A percentile compares a stretch with the other conserved stretches of the same genome.
Evolutionary conservation across 352 stramenopile species (phyloP).

Genomic region (Globisporangium rhizosaccharum): DNA sequence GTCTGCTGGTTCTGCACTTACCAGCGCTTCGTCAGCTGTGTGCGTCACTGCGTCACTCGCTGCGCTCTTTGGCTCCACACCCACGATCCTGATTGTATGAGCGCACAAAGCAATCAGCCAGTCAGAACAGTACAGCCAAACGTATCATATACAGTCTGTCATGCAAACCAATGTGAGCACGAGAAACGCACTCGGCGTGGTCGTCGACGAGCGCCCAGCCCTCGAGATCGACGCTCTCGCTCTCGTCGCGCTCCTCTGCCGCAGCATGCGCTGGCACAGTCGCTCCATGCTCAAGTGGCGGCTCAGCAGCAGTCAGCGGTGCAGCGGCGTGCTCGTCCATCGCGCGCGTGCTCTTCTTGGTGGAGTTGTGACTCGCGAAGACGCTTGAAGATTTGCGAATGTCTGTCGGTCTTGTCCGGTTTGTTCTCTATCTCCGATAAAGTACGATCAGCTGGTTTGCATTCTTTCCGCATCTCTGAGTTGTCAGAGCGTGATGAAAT

Average conservation of each 20-base stretch:
- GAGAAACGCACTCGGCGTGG: conserved; percentile 42
- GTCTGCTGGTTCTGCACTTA: background rate
- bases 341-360: too few species aligned
- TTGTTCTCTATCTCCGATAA: too few species aligned
- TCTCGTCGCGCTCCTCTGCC: background rate
- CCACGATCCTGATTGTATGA: conserved; percentile 32
- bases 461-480: too few species aligned
- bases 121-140: background rate
- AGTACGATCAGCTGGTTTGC: too few species aligned
- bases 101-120: background rate
- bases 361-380: too few species aligned
- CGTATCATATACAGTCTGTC: background rate
- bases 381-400: too few species aligned
- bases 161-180: background rate
- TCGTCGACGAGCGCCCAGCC: conserved; percentile 74
- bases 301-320: too few species aligned
- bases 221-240: conserved; percentile 20
- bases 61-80: conserved; percentile 21
- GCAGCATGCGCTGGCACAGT: background rate
- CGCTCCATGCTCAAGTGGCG: background rate
- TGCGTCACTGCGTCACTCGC: background rate
- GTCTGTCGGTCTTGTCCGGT: too few species aligned
- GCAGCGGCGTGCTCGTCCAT: background rate
- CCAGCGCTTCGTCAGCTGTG: background rate
- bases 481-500: too few species aligned